These are phyloP conservation scores for Coniochaeta sp. DNA, from an alignment of 2,329 filamentous ascomycete species.

Conservation along the genomic window DNA sequence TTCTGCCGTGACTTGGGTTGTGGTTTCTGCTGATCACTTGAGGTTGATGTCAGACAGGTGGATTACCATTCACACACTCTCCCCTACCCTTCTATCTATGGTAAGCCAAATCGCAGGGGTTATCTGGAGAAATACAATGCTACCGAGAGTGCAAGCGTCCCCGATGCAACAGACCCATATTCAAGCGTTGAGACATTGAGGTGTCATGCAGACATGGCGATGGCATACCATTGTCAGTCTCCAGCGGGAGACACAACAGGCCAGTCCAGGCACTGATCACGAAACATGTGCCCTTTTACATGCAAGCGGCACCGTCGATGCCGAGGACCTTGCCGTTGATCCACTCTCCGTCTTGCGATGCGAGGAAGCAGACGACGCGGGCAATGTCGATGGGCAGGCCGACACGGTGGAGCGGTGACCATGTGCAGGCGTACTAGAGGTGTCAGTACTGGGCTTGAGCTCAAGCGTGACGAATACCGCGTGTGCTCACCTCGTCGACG, in stretches of 20 bases:
- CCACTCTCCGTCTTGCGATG: conserved; percentile 38
- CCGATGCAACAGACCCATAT: neutral
- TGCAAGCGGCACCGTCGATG: conserved; percentile 21
- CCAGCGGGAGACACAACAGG: neutral
- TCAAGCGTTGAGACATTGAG: neutral
- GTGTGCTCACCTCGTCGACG: conserved; percentile 36
- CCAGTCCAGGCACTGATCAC: neutral
- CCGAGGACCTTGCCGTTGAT: conserved; percentile 34
- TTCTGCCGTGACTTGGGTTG: neutral
- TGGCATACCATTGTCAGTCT: neutral
- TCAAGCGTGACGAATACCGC: neutral
- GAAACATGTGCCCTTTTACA: neutral
- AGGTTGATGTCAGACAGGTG: neutral
- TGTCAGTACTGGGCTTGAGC: neutral
- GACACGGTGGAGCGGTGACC: conserved; percentile 58
- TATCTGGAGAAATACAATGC: neutral
- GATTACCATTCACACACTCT: neutral
- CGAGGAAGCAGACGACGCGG: conserved; percentile 51
- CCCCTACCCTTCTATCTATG: neutral
- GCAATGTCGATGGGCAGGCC: conserved; percentile 63
- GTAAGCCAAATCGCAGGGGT: neutral
- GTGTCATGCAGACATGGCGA: neutral
- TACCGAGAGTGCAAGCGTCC: neutral
- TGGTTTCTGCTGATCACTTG: neutral
- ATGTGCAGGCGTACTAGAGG: conserved; percentile 39